phyloP scores from a whole-genome alignment of 805 yeast species.

The Ogataea philodendri region DNA sequence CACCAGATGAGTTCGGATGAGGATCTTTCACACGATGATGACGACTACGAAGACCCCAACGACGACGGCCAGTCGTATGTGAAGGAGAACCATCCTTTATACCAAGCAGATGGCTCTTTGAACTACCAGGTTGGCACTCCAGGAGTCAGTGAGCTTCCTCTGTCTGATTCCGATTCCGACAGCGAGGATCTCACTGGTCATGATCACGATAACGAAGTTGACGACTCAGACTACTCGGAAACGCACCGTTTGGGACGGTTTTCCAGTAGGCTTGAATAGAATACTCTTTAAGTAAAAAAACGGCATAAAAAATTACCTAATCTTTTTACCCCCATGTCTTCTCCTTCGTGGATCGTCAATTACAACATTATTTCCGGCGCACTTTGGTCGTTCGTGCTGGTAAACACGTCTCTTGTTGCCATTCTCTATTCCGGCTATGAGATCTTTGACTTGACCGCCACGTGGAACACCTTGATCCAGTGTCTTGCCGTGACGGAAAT shows the following conservation, averaged over 20 bases:
- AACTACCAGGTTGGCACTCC: slow-evolving; percentile 22
- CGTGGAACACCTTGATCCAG: slow-evolving; percentile 66
- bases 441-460: slow-evolving; percentile 57
- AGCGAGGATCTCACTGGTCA: slow-evolving; percentile 31
- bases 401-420: slow-evolving; percentile 27
- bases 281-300: background rate
- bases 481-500: slow-evolving; percentile 79
- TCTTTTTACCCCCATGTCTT: slow-evolving; percentile 1
- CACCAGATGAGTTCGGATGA: slow-evolving; percentile 40
- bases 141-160: slow-evolving; percentile 20
- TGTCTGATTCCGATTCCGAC: slow-evolving; percentile 28
- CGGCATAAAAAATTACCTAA: slow-evolving; percentile 1
- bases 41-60: slow-evolving; percentile 65
- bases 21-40: slow-evolving; percentile 66
- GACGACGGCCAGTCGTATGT: slow-evolving; percentile 78
- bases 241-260: slow-evolving; percentile 16
- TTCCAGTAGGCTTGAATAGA: slow-evolving; percentile 12
- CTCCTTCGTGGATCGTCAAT: slow-evolving; percentile 30
- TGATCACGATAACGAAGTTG: slow-evolving; percentile 21
- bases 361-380: slow-evolving; percentile 35
- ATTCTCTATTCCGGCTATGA: slow-evolving; percentile 56
- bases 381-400: slow-evolving; percentile 33
- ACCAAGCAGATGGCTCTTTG: slow-evolving; percentile 44
- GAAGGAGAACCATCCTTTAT: slow-evolving; percentile 58
- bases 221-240: slow-evolving; percentile 24